Evolutionary conservation across 164 flowering plant species (phyloP), one percentile per base, ranked within the genome.

Genomic region (Stephania yunnanensis): DNA sequence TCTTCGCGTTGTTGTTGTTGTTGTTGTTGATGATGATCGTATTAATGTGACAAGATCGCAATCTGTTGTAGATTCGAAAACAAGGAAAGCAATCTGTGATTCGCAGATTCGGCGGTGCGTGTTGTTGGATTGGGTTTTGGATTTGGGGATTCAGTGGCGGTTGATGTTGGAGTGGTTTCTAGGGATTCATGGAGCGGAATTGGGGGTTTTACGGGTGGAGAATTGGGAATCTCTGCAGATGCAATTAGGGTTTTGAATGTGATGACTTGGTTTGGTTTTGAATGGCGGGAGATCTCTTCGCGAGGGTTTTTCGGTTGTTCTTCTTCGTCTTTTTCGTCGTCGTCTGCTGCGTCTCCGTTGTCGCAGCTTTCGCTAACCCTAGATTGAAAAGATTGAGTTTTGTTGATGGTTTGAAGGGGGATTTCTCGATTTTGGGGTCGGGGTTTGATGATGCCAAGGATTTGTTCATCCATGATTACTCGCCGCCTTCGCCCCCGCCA

Each of bases 401-500:
- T n/a, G 55, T 65, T 30, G 15, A 44, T 29, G 78, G 72, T 72
- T 73, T 46, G 9, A 58, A 68, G 25, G 83, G 80, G 58, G 84
- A 84, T 25, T 82, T 83, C 73, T 83, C 88, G 15, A 67, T 81
- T 22, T n/a, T 77, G 50, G 83, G 71, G 42, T 17, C 63, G 44
- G 86, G 75, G 12, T 64, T 73, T 68, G 86, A 73, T 10, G 65
- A 71, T 64, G 42, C 42, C 42, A 36, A 36, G 42, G 74, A 80
- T 25, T 48, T 72, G 64, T 68, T 73, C 68, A 15, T 45, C 11
- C 85, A 86, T 0, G 94, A 89, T 81, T 90, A 91, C 77, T 76
- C 88, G 5, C 92, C 98, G 13, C 93, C 94, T 10, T 91, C 93
- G 0, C 87, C 93, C 0, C 87, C 90, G 1, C 90, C 91, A 20